A percentile compares a stretch with the other conserved stretches of the same genome.
phyloP scores from a whole-genome alignment of 805 yeast genomes.

The Peterozyma xylosa region DNA sequence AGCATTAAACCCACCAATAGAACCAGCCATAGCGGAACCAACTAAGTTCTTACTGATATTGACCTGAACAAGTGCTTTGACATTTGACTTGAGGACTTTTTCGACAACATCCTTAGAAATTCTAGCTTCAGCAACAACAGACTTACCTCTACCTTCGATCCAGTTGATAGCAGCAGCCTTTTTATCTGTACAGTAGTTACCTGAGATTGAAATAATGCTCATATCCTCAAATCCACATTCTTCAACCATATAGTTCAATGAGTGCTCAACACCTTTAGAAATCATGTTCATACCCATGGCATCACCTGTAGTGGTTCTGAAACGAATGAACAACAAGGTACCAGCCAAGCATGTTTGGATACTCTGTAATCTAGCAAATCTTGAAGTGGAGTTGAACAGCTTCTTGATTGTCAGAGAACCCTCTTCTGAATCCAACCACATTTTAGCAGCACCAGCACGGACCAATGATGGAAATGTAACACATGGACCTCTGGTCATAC shows the following conservation, averaged over 20 bases:
- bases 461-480: constrained; percentile 75
- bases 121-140: constrained; percentile 93
- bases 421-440: constrained; percentile 93
- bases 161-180: constrained; percentile 98
- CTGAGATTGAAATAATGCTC: constrained; percentile 88
- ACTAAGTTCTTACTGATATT: constrained; percentile 84
- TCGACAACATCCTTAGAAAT: constrained; percentile 77
- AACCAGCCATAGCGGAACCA: constrained; percentile 98
- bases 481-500: constrained; percentile 99
- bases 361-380: constrained; percentile 92
- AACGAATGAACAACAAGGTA: constrained; percentile 76
- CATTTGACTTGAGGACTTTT: constrained; percentile 84
- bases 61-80: constrained; percentile 84
- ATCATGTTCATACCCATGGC: constrained; percentile 99
- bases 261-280: constrained; percentile 91
- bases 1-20: constrained; percentile 96
- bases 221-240: constrained; percentile 92
- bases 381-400: constrained; percentile 93
- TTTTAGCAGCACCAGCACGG: constrained; percentile 91
- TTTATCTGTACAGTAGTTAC: constrained; percentile 96
- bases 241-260: constrained; percentile 77
- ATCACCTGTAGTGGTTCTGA: constrained; percentile 98
- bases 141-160: constrained; percentile 99
- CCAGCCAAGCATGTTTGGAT: constrained; percentile 95
- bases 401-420: constrained; percentile 77